Evolutionary conservation across 345 rosid species (phyloP).

Genomic region (Firmiana major): DNA sequence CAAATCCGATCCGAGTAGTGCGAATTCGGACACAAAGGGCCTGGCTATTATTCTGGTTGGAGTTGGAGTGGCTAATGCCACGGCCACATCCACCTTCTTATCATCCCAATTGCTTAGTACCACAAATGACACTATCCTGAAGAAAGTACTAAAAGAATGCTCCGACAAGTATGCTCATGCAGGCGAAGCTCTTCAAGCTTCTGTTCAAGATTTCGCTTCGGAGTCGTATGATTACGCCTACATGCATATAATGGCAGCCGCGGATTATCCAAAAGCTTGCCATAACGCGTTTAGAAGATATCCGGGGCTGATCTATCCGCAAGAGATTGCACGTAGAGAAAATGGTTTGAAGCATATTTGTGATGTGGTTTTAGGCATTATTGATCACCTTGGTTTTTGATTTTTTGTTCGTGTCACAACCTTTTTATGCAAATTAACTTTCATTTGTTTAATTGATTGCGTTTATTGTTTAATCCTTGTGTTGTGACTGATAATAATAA

Average conservation of each 20-base stretch:
- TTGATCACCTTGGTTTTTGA: slow-evolving; percentile 40
- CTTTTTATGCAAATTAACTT: background rate
- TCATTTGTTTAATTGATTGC: background rate
- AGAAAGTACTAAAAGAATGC: slow-evolving; percentile 51
- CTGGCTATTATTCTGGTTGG: slow-evolving; percentile 59
- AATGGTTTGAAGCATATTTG: slow-evolving; percentile 65
- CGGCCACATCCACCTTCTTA: slow-evolving; percentile 60
- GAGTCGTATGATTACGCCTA: slow-evolving; percentile 72
- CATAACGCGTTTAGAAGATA: slow-evolving; percentile 49
- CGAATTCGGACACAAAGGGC: slow-evolving; percentile 54
- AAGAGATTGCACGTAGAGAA: slow-evolving; percentile 57
- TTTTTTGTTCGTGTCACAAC: no score
- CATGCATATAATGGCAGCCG: slow-evolving; percentile 62
- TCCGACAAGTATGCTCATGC: slow-evolving; percentile 65
- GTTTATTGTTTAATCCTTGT: background rate
- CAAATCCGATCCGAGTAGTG: slow-evolving; percentile 55
- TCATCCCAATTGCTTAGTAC: slow-evolving; percentile 32
- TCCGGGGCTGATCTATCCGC: slow-evolving; percentile 48
- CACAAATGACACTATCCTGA: slow-evolving; percentile 26
- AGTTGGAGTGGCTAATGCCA: slow-evolving; percentile 58
- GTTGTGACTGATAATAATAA: background rate
- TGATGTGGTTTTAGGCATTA: slow-evolving; percentile 60
- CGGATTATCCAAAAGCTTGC: slow-evolving; percentile 70
- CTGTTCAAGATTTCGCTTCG: slow-evolving; percentile 40
- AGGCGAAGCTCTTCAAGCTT: slow-evolving; percentile 46